These are phyloP conservation scores for Stemphylium vesicarium DNA, from an alignment of 2,329 filamentous ascomycete species.

Conservation along the genomic window DNA sequence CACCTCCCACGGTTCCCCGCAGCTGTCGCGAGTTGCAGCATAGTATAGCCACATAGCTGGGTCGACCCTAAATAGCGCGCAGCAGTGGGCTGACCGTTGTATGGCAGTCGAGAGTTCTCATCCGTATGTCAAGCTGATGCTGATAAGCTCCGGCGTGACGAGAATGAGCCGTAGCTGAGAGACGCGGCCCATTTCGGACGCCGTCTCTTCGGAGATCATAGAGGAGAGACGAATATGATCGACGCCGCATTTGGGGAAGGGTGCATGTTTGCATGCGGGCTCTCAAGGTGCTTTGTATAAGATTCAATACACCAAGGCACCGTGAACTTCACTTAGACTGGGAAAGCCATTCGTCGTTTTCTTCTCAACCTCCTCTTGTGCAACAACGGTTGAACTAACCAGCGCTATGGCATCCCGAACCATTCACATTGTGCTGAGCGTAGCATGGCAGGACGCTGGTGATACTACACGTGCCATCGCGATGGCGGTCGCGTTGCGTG, in stretches of 20 bases:
- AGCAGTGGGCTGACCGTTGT: not conserved
- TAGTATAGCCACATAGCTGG: not conserved
- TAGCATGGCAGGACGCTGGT: conserved; percentile 44
- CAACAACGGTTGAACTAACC: too few relatives aligned
- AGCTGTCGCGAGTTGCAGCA: not conserved
- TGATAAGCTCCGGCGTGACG: not conserved
- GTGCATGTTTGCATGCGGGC: not conserved
- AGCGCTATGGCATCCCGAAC: conserved; percentile 22
- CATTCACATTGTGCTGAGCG: conserved; percentile 38
- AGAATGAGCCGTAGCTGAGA: not conserved
- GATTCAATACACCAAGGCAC: too few relatives aligned
- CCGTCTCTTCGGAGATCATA: conserved; percentile 9
- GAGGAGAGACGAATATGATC: conserved; percentile 14
- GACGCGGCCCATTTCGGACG: not conserved
- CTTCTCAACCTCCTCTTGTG: too few relatives aligned
- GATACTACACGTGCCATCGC: conserved; percentile 43
- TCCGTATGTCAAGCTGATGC: not conserved
- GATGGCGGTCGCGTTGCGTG: conserved; percentile 37
- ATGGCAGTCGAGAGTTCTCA: not conserved
- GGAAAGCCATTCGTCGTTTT: too few relatives aligned
- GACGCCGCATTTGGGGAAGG: not conserved
- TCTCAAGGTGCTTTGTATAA: conserved; percentile 3
- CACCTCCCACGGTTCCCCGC: conserved; percentile 18
- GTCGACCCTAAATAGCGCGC: too few relatives aligned
- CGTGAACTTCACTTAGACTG: too few relatives aligned